A percentile compares a stretch with the other conserved stretches of the same genome.
These are phyloP conservation scores for Diaporthe capsici DNA, from an alignment of 2,329 filamentous ascomycete genomes.

Conservation along the genomic window DNA sequence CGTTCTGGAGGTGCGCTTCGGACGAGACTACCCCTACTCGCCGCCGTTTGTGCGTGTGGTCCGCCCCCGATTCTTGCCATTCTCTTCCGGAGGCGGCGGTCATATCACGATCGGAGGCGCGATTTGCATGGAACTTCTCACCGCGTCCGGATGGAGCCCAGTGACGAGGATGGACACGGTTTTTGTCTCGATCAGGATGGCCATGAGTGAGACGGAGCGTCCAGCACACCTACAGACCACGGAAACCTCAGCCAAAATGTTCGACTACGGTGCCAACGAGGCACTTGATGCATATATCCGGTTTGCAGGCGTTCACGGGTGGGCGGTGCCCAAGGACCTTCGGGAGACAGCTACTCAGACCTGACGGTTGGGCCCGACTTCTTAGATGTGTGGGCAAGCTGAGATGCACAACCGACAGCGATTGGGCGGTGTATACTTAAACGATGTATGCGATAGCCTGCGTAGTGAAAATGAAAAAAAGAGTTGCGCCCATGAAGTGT, in stretches of 20 bases:
- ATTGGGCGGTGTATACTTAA: neutral
- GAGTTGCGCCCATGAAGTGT: neutral
- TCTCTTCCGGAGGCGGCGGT: conserved; percentile 74
- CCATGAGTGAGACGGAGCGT: conserved; percentile 78
- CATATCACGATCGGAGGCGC: conserved; percentile 84
- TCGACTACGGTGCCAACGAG: conserved; percentile 77
- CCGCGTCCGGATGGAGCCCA: conserved; percentile 85
- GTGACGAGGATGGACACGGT: conserved; percentile 83
- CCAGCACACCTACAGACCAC: conserved; percentile 76
- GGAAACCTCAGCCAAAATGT: conserved; percentile 16
- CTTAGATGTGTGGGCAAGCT: neutral
- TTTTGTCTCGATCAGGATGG: conserved; percentile 84
- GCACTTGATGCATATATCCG: conserved; percentile 81
- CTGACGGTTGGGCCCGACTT: neutral
- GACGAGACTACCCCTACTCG: conserved; percentile 79
- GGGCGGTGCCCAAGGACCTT: conserved; percentile 78
- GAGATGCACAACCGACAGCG: no score
- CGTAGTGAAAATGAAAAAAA: neutral
- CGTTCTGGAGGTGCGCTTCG: conserved; percentile 86
- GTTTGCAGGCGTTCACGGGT: conserved; percentile 78
- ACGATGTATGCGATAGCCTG: neutral
- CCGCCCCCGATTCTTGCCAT: conserved; percentile 82
- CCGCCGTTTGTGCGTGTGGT: conserved; percentile 90
- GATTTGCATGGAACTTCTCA: conserved; percentile 87
- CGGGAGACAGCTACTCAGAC: conserved; percentile 55